A percentile compares a stretch with the other conserved stretches of the same genome.
Conservation (phyloP, 305 asterid genomes). For the Withania somnifera region DNA sequence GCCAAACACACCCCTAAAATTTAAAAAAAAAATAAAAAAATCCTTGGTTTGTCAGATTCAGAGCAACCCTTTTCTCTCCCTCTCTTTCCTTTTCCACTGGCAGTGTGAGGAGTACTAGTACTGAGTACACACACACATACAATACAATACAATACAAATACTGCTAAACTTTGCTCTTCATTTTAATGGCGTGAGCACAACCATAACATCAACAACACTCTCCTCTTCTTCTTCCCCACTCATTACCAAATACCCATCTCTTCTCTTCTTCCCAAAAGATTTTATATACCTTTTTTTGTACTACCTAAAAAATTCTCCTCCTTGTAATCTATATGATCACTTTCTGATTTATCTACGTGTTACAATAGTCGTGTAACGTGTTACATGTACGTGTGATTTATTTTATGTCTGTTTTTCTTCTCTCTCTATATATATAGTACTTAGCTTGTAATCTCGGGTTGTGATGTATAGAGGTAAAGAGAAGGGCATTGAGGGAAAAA, state of each 20-base stretch:
- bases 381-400: neutral
- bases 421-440: neutral
- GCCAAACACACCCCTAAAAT: neutral
- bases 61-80: conserved; percentile 5
- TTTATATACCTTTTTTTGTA: too few species aligned
- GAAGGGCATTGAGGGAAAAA: conserved; percentile 5
- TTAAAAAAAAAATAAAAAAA: neutral
- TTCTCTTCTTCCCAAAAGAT: neutral
- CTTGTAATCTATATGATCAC: too few species aligned
- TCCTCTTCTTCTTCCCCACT: neutral
- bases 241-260: neutral
- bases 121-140: neutral
- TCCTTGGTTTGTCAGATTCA: neutral
- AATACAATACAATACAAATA: neutral
- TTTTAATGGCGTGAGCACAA: conserved; percentile 20
- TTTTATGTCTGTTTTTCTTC: neutral
- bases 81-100: neutral
- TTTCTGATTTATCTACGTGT: too few species aligned
- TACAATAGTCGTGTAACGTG: too few species aligned
- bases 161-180: conserved; percentile 9
- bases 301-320: too few species aligned
- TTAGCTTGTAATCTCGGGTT: neutral
- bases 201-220: neutral
- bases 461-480: conserved; percentile 20
- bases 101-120: neutral